Conservation (phyloP, 2,329 filamentous ascomycete genomes). For the Dendrostoma leiphaemia region DNA sequence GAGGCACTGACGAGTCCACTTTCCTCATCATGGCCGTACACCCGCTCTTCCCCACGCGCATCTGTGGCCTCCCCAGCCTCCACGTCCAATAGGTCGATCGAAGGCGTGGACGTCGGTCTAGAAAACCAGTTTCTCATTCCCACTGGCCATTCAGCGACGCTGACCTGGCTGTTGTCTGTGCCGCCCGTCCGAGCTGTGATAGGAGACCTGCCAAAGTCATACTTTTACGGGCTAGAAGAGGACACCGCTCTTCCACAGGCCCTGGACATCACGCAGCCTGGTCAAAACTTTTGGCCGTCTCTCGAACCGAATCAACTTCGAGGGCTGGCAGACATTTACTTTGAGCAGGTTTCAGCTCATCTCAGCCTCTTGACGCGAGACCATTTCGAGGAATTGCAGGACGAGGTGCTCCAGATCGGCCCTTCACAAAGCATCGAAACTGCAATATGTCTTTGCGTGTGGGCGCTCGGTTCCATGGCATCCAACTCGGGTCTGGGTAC, state of each 20-base stretch:
- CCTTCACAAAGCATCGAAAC: conserved; percentile 27
- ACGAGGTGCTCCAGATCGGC: conserved; percentile 24
- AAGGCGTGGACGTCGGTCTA: conserved; percentile 23
- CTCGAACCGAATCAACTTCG: conserved; percentile 27
- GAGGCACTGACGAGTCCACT: conserved; percentile 13
- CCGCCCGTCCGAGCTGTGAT: conserved; percentile 31
- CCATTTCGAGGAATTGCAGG: conserved; percentile 29
- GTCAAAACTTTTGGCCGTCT: conserved; percentile 25
- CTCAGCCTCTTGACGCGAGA: conserved; percentile 32
- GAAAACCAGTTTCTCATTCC: conserved; percentile 37
- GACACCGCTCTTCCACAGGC: conserved; percentile 28
- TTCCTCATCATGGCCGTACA: conserved; percentile 9
- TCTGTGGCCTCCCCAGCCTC: conserved; percentile 16
- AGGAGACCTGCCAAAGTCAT: conserved; percentile 31
- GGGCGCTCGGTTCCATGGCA: conserved; percentile 32
- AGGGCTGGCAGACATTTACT: conserved; percentile 30
- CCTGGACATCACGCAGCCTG: conserved; percentile 27
- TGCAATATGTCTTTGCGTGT: conserved; percentile 35
- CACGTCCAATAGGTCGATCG: conserved; percentile 12
- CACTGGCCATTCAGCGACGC: conserved; percentile 31
- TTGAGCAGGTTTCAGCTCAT: conserved; percentile 32
- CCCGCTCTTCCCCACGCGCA: conserved; percentile 11
- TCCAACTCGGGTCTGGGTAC: conserved; percentile 4
- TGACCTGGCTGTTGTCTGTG: conserved; percentile 32
- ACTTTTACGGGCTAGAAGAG: conserved; percentile 34